Conservation (phyloP, 164 flowering plant species). For the Dillenia suffruticosa region DNA sequence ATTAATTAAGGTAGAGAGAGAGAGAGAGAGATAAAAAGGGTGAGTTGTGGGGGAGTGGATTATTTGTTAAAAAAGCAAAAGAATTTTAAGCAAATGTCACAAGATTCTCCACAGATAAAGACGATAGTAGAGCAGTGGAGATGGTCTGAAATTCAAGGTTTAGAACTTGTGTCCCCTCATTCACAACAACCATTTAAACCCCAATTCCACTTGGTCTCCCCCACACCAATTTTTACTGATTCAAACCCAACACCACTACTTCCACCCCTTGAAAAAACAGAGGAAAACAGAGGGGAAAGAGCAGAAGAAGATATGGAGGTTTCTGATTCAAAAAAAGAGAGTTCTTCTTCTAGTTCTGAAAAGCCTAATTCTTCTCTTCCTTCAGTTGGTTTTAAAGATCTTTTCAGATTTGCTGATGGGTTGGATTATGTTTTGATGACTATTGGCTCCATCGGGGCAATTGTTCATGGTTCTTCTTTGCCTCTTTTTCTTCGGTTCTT, state of each 20-base stretch:
- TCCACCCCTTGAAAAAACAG: not conserved
- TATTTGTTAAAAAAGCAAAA: conserved; percentile 3
- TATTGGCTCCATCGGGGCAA: conserved; percentile 80
- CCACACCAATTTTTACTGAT: too few relatives aligned
- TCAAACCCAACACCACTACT: not conserved
- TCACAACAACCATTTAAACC: not conserved
- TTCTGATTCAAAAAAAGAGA: conserved; percentile 21
- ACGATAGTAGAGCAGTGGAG: conserved; percentile 46
- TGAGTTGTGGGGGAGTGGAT: not conserved
- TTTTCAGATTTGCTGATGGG: conserved; percentile 89
- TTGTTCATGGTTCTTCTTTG: conserved; percentile 90
- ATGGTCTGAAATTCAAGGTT: conserved; percentile 64
- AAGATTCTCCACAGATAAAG: conserved; percentile 37
- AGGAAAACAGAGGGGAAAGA: conserved; percentile 16
- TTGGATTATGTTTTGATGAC: conserved; percentile 78
- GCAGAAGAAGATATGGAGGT: conserved; percentile 16
- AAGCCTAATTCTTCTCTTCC: conserved; percentile 42
- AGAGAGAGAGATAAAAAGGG: conserved; percentile 10
- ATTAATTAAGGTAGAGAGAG: conserved; percentile 13
- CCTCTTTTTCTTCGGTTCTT: conserved; percentile 94
- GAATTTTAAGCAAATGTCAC: conserved; percentile 35
- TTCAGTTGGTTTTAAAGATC: conserved; percentile 53
- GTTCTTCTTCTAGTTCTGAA: conserved; percentile 14
- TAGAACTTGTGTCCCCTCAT: conserved; percentile 41
- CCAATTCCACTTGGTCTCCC: too few relatives aligned